Base-by-base conservation (phyloP, 139 green algal species). In the Chlorella sorokiniana region DNA sequence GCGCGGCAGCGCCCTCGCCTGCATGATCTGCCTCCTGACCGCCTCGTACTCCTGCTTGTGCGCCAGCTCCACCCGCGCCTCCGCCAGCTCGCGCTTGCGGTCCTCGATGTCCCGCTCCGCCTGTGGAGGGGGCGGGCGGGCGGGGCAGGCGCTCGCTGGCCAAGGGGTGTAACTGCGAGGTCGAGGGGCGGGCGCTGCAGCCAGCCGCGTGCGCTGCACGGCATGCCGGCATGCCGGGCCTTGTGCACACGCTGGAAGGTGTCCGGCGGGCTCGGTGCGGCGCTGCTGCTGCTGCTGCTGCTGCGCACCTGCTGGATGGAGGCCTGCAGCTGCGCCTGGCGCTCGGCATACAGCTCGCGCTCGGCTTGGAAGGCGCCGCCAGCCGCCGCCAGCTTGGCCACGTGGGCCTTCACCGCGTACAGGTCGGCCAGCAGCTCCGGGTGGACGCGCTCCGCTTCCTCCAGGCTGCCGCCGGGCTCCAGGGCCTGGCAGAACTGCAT, bases 11-110 rank as follows among this genome's bases (percentile, higher is more conserved):
- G 22, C 33, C 31, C 11, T 71, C 22, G n/a, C 48, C 74, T 81
- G 78, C 52, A 87, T 76, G 41, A 87, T 40, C 29, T 61, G 37
- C 51, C 76, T 56, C 42, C 73, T 81, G 14, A 87, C 31, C 1
- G 42, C 69, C 42, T 88, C 83, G 29, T 83, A 85, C 69, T 88
- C 77, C 59, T 85, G 54, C 70, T 81, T 51, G 29, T 81, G 70
- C 56, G 33, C 59, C 41, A 88, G 68, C 69, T 85, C 83, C 29
- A 64, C 44, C 25, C 83, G 56, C 31, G 83, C 83, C 44, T 71
- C 54, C 29, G 74, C 78, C 44, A 88, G 70, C 79, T 88, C 38
- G 33, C 29, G 38, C 63, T 88, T 88, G 20, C 83, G 69, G 38
- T 71, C 56, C 59, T 72, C 52, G 37, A 88, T 77, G 70, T 64